Evolutionary conservation across 768 basidiomycete species (phyloP), one percentile per base, ranked within the genome.

Genomic region (Lactifluus pinguis): DNA sequence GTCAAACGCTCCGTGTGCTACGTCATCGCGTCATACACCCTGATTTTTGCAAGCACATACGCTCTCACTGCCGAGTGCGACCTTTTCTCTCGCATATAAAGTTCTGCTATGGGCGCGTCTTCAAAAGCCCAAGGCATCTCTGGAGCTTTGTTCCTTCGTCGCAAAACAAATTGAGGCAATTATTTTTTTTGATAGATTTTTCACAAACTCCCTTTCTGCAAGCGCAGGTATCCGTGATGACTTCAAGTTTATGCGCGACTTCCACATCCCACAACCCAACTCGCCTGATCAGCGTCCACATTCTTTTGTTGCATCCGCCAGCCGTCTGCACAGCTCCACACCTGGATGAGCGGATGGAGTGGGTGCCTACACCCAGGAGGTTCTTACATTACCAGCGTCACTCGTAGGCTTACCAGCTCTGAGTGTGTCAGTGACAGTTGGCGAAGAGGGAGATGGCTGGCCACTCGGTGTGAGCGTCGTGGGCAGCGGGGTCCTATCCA

Each of bases 331-430:
- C 86, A 0, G 95, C 95, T 0, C 94, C 94, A 0, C 72, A 55
- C 2, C 75, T 95, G 2, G 63, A 68, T 6, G 55, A 65, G 17
- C 64, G 10, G 56, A 68, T 13, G 62, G 50, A 5, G 66, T 86
- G 52, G 77, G 79, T 48, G 77, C 83, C 38, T 98, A 98, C 69
- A 80, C 90, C 8, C 95, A 98, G 68, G 95, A 98, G 64, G 82
- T 95, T 6, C 75, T 98, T 62, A 95, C 93, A 0, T 91, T 95
- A 0, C 93, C 94, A 0, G 94, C 93, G 5, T 93, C 90, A 0
- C 75, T 99, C 39, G 94, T 90, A 0, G 94, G 95, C 0, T 67
- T 98, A 14, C 93, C 95, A 0, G 89, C 87, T 0, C 67, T 98
- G 47, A 87, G 78, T 55, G 79, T 98, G 0, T 93, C 93, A 2